These are phyloP conservation scores for Mycena amicta DNA, from an alignment of 768 basidiomycete genomes.

Conservation along the genomic window DNA sequence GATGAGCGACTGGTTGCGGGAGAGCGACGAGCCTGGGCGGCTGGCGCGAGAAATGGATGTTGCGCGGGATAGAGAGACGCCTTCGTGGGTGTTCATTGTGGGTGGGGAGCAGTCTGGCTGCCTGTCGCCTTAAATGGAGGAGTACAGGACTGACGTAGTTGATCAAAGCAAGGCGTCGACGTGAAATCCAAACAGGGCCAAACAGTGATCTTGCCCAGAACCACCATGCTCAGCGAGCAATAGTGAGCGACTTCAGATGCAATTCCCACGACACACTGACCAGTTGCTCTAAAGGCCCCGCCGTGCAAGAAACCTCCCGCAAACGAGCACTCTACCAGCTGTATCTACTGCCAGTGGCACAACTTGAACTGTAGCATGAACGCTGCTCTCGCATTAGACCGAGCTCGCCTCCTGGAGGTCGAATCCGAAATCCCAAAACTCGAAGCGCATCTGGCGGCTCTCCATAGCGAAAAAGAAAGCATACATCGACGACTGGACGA, in stretches of 20 bases:
- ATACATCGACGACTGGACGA: not conserved
- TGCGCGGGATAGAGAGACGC: conserved; percentile 62
- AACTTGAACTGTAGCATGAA: no score
- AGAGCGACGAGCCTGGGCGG: conserved; percentile 70
- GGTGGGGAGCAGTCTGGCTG: not conserved
- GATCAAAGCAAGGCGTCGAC: not conserved
- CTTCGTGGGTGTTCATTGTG: conserved; percentile 33
- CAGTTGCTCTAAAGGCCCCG: no score
- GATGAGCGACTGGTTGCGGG: conserved; percentile 84
- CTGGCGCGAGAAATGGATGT: conserved; percentile 70
- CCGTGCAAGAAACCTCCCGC: no score
- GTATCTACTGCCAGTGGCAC: no score
- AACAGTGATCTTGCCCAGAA: no score
- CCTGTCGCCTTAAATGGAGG: not conserved
- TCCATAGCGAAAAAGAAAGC: not conserved
- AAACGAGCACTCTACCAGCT: no score
- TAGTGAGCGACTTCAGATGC: no score
- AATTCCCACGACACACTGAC: no score
- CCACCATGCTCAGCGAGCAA: no score
- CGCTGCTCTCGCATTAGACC: no score
- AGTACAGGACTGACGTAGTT: not conserved
- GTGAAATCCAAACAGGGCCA: not conserved
- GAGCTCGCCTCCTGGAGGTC: not conserved
- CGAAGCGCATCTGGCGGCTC: not conserved
- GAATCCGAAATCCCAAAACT: not conserved